Conservation (phyloP, 2,329 filamentous ascomycete species). For the Alternaria angustiovoidea region DNA sequence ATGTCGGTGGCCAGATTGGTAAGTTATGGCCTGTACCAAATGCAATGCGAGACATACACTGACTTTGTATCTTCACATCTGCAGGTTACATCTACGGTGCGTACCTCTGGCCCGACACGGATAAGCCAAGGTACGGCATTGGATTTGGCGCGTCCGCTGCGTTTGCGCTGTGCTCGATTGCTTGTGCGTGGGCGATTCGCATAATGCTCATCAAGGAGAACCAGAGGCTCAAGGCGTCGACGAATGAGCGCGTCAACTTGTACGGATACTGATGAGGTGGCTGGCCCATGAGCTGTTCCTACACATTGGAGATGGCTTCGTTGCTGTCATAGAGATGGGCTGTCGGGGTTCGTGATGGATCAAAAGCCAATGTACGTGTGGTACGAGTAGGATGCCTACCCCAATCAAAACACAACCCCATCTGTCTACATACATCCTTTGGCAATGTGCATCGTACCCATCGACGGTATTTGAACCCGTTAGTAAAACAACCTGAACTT, state of each 20-base stretch:
- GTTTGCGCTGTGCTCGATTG: constrained; percentile 39
- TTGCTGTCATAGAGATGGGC: neutral
- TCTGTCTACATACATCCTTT: neutral
- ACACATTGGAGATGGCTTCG: neutral
- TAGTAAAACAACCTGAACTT: neutral
- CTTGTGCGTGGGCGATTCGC: constrained; percentile 40
- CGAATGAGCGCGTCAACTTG: constrained; percentile 37
- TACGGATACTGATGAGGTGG: constrained; percentile 34
- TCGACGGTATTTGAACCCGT: neutral
- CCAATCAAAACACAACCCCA: neutral
- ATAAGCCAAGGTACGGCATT: constrained; percentile 36
- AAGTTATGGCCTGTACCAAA: no score
- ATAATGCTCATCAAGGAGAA: constrained; percentile 41
- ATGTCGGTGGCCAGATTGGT: constrained; percentile 35
- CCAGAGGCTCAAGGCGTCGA: constrained; percentile 30
- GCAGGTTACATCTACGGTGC: constrained; percentile 40
- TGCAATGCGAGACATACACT: no score
- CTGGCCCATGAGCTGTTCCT: neutral
- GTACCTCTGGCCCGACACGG: constrained; percentile 37
- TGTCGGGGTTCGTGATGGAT: neutral
- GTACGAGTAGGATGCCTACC: neutral
- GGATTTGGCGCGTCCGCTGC: constrained; percentile 41
- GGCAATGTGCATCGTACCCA: neutral
- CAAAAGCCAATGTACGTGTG: neutral
- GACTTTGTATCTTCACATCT: no score